Base-by-base conservation (phyloP, 2,329 filamentous ascomycete genomes). In the Penicillium sp. region DNA sequence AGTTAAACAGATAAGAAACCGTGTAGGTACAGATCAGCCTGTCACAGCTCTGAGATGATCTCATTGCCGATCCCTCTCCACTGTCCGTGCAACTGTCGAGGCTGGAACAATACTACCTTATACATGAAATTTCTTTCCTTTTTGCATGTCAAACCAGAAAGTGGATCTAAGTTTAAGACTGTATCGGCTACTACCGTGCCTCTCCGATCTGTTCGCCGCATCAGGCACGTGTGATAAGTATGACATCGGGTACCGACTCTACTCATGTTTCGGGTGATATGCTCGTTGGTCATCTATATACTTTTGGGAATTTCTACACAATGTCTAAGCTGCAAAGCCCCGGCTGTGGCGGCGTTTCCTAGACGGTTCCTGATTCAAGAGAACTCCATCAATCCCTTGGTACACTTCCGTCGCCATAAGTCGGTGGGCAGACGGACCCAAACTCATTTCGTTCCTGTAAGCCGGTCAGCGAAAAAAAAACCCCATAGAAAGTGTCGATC, bases 361-460 rank as follows among this genome's bases (percentile, higher is more conserved):
- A 27, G 25, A 22, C 20, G 20, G 22, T 31, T 51, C 41, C 11
- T 27, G 15, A 18, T 63, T 63, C 45, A 75, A 62, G 65, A 73
- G 69, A 42, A 69, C 57, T 33, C 65, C 66, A 47, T 71, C 64
- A 57, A 75, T 72, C 27, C 68, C 71, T 51, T 70, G 64, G 60
- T 73, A 74, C 40, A 75, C 66, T 42, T 73, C 72, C 41, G 59
- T 61, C 31, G 69, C 73, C 67, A 77, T 67, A 41, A 77, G 64
- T 33, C 67, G 66, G 55, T 76, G 72, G 23, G 70, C 72, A 22
- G 64, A 67, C 23, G 72, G 68, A 5, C 73, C 73, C 49, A 76
- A 57, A 59, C 75, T 71, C 69, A 77, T 73, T 22, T 74, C 68
- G 60, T 76, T 69, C 74, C 75, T 77, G 59, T 49, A 62, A 55